Evolutionary conservation across 2,329 filamentous ascomycete species (phyloP), one percentile per base, ranked within the genome.

Genomic region (Chalara sp.): DNA sequence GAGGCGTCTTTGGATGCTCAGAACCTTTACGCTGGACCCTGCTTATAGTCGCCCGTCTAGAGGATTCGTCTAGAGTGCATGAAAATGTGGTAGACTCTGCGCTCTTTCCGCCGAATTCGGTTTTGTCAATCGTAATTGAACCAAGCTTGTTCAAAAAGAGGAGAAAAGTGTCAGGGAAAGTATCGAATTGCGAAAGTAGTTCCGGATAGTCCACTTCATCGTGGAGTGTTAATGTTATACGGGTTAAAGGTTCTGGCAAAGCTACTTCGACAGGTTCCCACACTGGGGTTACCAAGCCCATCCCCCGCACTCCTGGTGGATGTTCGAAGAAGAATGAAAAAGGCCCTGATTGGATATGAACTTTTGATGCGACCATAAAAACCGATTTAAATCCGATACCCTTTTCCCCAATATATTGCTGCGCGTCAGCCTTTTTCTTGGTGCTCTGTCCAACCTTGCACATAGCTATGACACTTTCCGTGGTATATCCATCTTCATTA

Each of bases 371-470:
- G 8, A 68, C 52, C 6, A 58, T 56, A 53, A 68, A 68, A 0
- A 68, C 64, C 0, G 64, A 63, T 49, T 68, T 69, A 58, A 70
- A 69, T 2, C 67, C 66, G n/a, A 68, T 63, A 1, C 66, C 67
- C 44, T 68, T 68, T 40, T 69, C 66, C 3, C 66, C 66, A 48
- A 65, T 65, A 32, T 65, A 59, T 13, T 43, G 41, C 41, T 43
- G 41, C 21, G 10, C 10, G 4, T 4, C 41, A 43, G 11, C 41
- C 21, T 3, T 21, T 21, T 21, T 21, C 41, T 43, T 43, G 4
- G 41, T 43, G 41, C 41, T 43, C 41, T 43, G 41, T 43, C 41
- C 41, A 43, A 43, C 41, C 41, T 43, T 43, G 41, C 41, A 43
- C 4, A 43, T 43, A 3, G 41, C 41, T 43, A 43, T 4, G 41